Base-by-base conservation (phyloP, 2,329 filamentous ascomycete genomes). In the Phialophora expanda region DNA sequence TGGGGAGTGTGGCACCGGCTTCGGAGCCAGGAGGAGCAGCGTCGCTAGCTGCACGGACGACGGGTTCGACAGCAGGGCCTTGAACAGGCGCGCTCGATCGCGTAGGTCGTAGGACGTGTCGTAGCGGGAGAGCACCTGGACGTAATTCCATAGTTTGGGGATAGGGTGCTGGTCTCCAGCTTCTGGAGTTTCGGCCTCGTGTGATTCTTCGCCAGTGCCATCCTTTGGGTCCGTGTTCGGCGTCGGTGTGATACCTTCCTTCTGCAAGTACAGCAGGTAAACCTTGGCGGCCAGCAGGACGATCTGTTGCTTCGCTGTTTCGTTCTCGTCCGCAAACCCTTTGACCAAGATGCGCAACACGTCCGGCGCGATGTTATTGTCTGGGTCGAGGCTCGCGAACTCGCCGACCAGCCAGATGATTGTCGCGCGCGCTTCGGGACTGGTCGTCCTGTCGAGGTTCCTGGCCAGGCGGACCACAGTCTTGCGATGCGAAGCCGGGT, bases 351-450 rank as follows among this genome's bases (percentile, higher is more conserved):
- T 94, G 7, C 95, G 88, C 38, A 98, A 81, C 6, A 98, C 93
- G 74, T 99, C 95, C 0, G 94, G 89, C 0, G 95, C 95, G 67
- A 99, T 94, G 73, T 96, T 96, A 75, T 95, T 89, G 66, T 93
- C 89, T 9, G 89, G 86, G 63, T 92, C 87, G 2, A 90, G 78
- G 0, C 92, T 92, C 0, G 94, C 88, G 73, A 96, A 98, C 77
- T 99, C 95, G 54, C 95, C 95, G 0, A 98, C 93, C 0, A 99
- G 86, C 95, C 95, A 99, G 72, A 99, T 90, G 69, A 99, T 97
- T 57, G 92, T 97, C 2, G 95, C 95, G 70, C 95, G 86, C 3
- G 95, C 95, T 67, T 93, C 90, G 1, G 95, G 89, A 67, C 95
- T 93, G 0, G 90, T 92, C 1, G 93, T 91, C 3, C 90, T 90